phyloP scores from a whole-genome alignment of 371 early-diverging fungal species.

The Mortierella sp. region DNA sequence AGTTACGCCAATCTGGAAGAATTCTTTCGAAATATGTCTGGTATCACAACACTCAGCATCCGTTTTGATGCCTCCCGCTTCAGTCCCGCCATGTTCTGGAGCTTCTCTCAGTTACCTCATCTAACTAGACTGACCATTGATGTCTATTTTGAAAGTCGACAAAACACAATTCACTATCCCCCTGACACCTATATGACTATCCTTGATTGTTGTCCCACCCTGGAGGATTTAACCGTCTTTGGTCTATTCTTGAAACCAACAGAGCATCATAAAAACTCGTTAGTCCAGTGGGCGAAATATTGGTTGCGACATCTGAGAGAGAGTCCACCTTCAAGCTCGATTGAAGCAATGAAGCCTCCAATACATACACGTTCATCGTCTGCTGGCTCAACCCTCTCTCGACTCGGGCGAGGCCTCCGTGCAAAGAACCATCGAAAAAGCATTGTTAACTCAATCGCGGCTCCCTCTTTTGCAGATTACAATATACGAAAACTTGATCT shows the following conservation, averaged over 20 bases:
- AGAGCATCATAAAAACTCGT: background rate
- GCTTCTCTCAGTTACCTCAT: constrained; percentile 22
- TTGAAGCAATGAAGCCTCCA: background rate
- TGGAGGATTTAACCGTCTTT: constrained; percentile 10
- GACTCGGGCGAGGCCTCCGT: background rate
- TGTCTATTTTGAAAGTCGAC: constrained; percentile 3
- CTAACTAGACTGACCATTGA: constrained; percentile 19
- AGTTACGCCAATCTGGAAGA: constrained; percentile 20
- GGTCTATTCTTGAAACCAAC: constrained; percentile 24
- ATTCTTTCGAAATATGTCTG: constrained; percentile 19
- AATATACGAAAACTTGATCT: constrained; percentile 20
- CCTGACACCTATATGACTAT: constrained; percentile 23
- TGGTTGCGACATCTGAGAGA: constrained; percentile 5
- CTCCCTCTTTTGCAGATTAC: background rate
- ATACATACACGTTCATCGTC: constrained; percentile 15
- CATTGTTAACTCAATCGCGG: too few species aligned
- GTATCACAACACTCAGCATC: constrained; percentile 10
- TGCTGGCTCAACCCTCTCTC: background rate
- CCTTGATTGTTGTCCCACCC: constrained; percentile 26
- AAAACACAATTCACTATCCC: constrained; percentile 9
- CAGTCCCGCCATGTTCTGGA: constrained; percentile 38
- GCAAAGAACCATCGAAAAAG: background rate
- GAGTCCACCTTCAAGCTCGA: constrained; percentile 1
- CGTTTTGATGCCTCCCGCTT: constrained; percentile 32
- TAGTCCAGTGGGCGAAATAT: constrained; percentile 12